A percentile compares a stretch with the other conserved stretches of the same genome.
These are phyloP conservation scores for Cordyceps cateniannulata DNA, from an alignment of 2,329 filamentous ascomycete genomes.

Conservation along the genomic window DNA sequence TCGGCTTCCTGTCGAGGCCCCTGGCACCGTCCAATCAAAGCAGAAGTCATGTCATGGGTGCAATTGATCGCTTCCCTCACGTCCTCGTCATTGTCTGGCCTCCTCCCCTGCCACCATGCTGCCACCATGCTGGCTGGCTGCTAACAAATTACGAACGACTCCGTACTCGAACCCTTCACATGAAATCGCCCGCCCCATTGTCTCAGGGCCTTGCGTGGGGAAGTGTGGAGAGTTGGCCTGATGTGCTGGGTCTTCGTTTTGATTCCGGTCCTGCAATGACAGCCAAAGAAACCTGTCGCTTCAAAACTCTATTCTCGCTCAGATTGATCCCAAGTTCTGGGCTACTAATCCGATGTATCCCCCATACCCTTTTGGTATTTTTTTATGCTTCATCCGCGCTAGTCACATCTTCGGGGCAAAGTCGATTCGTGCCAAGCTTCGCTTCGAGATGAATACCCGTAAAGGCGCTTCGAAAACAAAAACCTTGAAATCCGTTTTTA, in stretches of 20 bases:
- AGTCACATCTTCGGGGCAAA: not conserved
- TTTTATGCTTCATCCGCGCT: not conserved
- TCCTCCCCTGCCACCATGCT: not conserved
- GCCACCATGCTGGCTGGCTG: no score
- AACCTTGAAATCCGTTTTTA: no score
- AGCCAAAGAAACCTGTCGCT: not conserved
- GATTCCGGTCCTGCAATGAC: not conserved
- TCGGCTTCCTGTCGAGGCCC: not conserved
- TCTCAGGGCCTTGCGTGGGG: conserved; percentile 10
- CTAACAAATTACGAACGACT: not conserved
- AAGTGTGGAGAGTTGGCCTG: conserved; percentile 7
- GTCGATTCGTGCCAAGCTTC: not conserved
- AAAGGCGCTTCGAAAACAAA: no score
- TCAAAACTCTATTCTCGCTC: conserved; percentile 2
- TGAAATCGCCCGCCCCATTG: not conserved
- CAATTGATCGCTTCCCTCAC: not conserved
- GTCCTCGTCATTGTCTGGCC: not conserved
- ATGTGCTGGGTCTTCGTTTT: not conserved
- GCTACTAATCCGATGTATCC: not conserved
- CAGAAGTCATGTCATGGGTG: not conserved
- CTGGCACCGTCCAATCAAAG: not conserved
- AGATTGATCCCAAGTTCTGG: not conserved
- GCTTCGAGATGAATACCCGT: not conserved
- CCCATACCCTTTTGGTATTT: not conserved
- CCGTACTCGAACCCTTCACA: not conserved